Percentiles rank a stretch among this genome's conserved stretches.
Conservation (phyloP, 768 basidiomycete genomes). For the Pisolithus microcarpus region DNA sequence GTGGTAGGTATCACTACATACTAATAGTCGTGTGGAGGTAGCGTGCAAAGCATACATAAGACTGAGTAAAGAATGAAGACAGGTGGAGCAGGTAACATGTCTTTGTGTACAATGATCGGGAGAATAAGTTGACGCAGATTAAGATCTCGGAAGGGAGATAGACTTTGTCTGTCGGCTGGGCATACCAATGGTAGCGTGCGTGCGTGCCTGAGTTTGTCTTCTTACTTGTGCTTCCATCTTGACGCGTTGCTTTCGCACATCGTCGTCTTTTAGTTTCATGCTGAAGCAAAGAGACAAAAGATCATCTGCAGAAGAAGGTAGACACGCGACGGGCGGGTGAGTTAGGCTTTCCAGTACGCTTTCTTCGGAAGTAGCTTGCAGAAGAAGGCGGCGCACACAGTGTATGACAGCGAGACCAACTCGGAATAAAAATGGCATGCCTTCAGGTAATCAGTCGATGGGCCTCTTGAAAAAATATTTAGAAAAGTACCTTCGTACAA, state of each 20-base stretch:
- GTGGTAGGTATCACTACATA: too few species aligned
- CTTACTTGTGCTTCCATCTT: constrained; percentile 74
- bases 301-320: constrained; percentile 55
- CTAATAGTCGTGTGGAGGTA: too few species aligned
- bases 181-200: constrained; percentile 17
- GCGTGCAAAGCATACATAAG: too few species aligned
- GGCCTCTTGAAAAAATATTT: background rate
- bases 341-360: constrained; percentile 42
- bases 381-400: constrained; percentile 51
- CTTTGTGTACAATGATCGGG: background rate
- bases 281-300: constrained; percentile 56
- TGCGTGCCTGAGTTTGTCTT: constrained; percentile 41
- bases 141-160: constrained; percentile 24
- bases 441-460: constrained; percentile 29
- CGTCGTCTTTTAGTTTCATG: constrained; percentile 73
- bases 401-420: constrained; percentile 59
- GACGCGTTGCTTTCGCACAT: constrained; percentile 63
- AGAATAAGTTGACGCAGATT: background rate
- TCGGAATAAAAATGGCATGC: constrained; percentile 68
- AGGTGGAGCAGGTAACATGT: too few species aligned
- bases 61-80: background rate
- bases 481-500: constrained; percentile 60
- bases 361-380: constrained; percentile 44
- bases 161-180: constrained; percentile 19
- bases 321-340: constrained; percentile 42